Evolutionary conservation across 2,329 filamentous ascomycete genomes (phyloP).

Genomic region (Ascochyta pisi): DNA sequence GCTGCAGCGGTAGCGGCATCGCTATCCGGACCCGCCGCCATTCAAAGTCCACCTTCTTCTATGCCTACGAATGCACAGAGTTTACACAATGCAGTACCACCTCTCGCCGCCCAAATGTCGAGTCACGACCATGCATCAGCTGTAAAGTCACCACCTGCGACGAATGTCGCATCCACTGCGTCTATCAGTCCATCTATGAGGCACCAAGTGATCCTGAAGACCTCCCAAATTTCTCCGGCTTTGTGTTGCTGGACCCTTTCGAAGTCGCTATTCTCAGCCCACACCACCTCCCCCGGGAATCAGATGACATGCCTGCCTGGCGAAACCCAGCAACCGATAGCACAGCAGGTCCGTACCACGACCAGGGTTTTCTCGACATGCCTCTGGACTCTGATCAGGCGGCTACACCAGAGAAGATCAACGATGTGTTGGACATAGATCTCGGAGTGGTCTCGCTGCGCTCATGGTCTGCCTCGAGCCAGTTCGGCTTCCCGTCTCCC

Average conservation of each 20-base stretch:
- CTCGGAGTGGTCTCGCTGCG: slow-evolving; percentile 29
- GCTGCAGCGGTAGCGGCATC: slow-evolving; percentile 38
- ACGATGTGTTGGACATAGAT: slow-evolving; percentile 35
- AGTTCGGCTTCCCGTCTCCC: slow-evolving; percentile 34
- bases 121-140: slow-evolving; percentile 33
- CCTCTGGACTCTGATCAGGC: slow-evolving; percentile 29
- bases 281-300: slow-evolving; percentile 26
- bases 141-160: slow-evolving; percentile 44
- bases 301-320: not conserved
- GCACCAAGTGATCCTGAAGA: slow-evolving; percentile 34
- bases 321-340: slow-evolving; percentile 1
- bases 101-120: slow-evolving; percentile 10
- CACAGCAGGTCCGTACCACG: slow-evolving; percentile 32
- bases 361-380: slow-evolving; percentile 42
- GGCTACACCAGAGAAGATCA: slow-evolving; percentile 33
- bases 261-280: slow-evolving; percentile 43
- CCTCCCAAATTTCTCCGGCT: slow-evolving; percentile 41
- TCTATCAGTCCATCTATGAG: slow-evolving; percentile 42
- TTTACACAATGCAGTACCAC: slow-evolving; percentile 32
- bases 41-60: slow-evolving; percentile 33
- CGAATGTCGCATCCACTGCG: slow-evolving; percentile 46
- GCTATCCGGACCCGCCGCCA: slow-evolving; percentile 31
- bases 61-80: slow-evolving; percentile 30
- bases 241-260: slow-evolving; percentile 30
- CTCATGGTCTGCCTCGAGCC: slow-evolving; percentile 28